Base-by-base conservation (phyloP, 108 stramenopile genomes). In the Aurantiochytrium sp. region DNA sequence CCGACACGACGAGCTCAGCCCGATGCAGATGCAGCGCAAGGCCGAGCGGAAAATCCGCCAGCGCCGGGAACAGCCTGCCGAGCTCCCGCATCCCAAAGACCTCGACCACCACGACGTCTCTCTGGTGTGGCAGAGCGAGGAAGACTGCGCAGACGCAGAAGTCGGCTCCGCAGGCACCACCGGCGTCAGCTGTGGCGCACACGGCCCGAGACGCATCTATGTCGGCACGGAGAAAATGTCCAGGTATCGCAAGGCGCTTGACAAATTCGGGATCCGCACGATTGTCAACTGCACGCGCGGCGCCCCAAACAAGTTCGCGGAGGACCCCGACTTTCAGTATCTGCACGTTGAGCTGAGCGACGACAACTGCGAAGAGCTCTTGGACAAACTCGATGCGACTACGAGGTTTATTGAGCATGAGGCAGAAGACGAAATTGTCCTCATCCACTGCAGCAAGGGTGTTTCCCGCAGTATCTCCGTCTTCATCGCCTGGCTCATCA, bases 261-360 rank as follows among this genome's bases (percentile, higher is more conserved):
- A 81, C 39, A 81, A 81, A 48, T 81, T 81, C 24, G 73, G 45
- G 21, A 81, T 81, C 73, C 42, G 45, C 45, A 48, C 45, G 27
- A 81, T 81, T 2, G 73, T 81, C 6, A 81, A 81, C 73, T 81
- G 73, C 73, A 81, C 73, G 27, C 42, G 39, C 45, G 73, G 45
- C 36, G 73, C 73, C 6, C 42, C 39, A 81, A 81, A 81, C 73
- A 41, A 81, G 24, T 81, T 27, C 24, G 42, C n/a, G 21, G 45
- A 81, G 27, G 45, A 41, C 19, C 42, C 42, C 42, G 42, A 48
- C 8, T 81, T 81, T 24, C 21, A 81, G 45, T 81, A 81, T 24
- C 15, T 48, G n/a, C 21, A 48, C 6, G 73, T 81, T 12, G 42
- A 41, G 30, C 45, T 81, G 42, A 48, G 73, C 73, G 73, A 81